Conservation (phyloP, 2,329 filamentous ascomycete genomes). For the Cryphonectria japonica region DNA sequence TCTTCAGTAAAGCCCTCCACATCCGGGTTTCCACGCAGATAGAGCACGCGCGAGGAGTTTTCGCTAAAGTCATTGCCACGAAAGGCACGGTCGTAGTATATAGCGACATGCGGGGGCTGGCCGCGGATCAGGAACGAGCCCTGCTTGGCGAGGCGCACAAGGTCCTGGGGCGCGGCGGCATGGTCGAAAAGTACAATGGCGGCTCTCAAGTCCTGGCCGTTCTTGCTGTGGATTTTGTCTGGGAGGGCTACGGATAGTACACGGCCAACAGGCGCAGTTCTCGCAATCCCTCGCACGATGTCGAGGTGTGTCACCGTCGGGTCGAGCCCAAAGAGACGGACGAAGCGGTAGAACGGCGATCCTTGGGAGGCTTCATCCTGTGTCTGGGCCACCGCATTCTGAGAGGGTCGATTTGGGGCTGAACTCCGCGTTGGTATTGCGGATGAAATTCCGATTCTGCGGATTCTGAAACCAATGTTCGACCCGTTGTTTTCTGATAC, state of each 20-base stretch:
- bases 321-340: constrained; percentile 4
- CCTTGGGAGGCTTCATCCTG: background rate
- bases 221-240: background rate
- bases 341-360: background rate
- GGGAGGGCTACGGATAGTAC: background rate
- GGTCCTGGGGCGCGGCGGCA: constrained; percentile 3
- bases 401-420: no score
- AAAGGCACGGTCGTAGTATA: background rate
- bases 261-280: constrained; percentile 13
- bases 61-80: background rate
- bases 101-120: background rate
- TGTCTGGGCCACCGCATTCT: background rate
- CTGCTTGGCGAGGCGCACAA: constrained; percentile 12
- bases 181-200: constrained; percentile 14
- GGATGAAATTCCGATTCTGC: background rate
- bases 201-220: background rate
- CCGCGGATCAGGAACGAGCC: background rate
- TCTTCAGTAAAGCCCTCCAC: constrained; percentile 8
- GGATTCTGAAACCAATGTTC: background rate
- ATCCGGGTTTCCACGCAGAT: background rate
- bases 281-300: constrained; percentile 4
- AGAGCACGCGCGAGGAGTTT: constrained; percentile 2
- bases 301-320: constrained; percentile 3
- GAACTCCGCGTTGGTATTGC: background rate
- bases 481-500: background rate